Evolutionary conservation across 108 stramenopile species (phyloP).

Genomic region (Halocafeteria seosinensis): DNA sequence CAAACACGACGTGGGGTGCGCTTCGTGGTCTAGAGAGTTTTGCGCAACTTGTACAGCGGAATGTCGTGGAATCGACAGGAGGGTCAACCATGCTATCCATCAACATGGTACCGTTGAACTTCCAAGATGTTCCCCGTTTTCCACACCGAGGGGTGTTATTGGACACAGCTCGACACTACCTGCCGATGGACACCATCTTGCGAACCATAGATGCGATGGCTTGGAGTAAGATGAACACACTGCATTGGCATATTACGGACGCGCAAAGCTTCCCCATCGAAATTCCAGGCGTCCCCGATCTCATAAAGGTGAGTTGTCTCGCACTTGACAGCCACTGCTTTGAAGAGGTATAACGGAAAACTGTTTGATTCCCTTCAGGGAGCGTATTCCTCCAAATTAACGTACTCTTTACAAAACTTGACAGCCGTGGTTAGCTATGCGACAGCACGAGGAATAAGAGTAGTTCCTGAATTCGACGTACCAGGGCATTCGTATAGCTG

Average conservation of each 20-base stretch:
- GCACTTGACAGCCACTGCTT: not conserved
- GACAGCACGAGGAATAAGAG: slow-evolving; percentile 36
- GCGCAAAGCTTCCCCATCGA: slow-evolving; percentile 38
- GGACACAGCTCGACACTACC: slow-evolving; percentile 55
- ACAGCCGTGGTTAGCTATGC: slow-evolving; percentile 35
- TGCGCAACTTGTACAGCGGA: no score
- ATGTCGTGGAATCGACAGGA: no score
- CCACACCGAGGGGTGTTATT: slow-evolving; percentile 53
- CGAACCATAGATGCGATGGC: slow-evolving; percentile 43
- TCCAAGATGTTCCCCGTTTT: slow-evolving; percentile 44
- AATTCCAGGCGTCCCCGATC: not conserved
- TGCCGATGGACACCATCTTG: slow-evolving; percentile 40
- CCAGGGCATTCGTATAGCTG: slow-evolving; percentile 46
- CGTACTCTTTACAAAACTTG: slow-evolving; percentile 35
- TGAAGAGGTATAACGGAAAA: not conserved
- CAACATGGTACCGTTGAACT: not conserved
- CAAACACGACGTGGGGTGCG: no score
- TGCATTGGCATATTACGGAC: slow-evolving; percentile 60
- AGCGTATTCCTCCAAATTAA: slow-evolving; percentile 12
- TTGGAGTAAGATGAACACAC: slow-evolving; percentile 48
- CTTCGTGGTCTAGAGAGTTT: no score
- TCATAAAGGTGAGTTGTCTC: not conserved
- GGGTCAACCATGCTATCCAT: no score
- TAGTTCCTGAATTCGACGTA: slow-evolving; percentile 51
- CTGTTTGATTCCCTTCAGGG: not conserved